Percentiles rank a stretch among this genome's conserved stretches.
Conservation (phyloP, 208 protist species). For the Trypanosoma mega region DNA sequence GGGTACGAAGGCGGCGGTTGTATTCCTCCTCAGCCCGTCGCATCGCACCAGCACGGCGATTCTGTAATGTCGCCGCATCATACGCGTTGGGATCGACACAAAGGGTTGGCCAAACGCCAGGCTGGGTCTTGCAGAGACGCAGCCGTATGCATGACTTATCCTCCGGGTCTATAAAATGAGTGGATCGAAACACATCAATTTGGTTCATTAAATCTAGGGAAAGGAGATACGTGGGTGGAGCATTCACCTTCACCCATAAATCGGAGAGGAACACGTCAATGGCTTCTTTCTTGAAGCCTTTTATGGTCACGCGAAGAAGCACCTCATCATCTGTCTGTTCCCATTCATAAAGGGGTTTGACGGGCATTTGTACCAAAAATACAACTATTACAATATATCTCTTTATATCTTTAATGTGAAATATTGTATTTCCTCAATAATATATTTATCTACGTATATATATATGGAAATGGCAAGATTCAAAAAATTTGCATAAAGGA, state of each 20-base stretch:
- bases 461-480: too few relatives aligned
- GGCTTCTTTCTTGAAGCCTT: constrained; percentile 76
- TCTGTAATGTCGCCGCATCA: constrained; percentile 32
- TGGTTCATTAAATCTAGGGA: constrained; percentile 81
- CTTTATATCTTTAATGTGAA: too few relatives aligned
- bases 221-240: constrained; percentile 80
- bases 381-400: too few relatives aligned
- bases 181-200: constrained; percentile 52
- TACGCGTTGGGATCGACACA: constrained; percentile 32
- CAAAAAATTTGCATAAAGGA: too few relatives aligned
- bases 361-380: constrained; percentile 61
- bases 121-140: constrained; percentile 61
- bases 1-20: constrained; percentile 58
- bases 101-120: constrained; percentile 58
- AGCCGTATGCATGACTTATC: constrained; percentile 46
- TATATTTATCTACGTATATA: too few relatives aligned
- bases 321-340: constrained; percentile 81
- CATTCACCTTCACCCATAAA: constrained; percentile 86
- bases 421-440: too few relatives aligned
- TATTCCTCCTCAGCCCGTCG: constrained; percentile 72
- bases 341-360: constrained; percentile 84
- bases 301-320: constrained; percentile 66
- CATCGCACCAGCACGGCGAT: constrained; percentile 66
- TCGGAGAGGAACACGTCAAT: constrained; percentile 87
- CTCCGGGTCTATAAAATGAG: constrained; percentile 50